Conservation (phyloP, 345 rosid species). For the Aegle marmelos region DNA sequence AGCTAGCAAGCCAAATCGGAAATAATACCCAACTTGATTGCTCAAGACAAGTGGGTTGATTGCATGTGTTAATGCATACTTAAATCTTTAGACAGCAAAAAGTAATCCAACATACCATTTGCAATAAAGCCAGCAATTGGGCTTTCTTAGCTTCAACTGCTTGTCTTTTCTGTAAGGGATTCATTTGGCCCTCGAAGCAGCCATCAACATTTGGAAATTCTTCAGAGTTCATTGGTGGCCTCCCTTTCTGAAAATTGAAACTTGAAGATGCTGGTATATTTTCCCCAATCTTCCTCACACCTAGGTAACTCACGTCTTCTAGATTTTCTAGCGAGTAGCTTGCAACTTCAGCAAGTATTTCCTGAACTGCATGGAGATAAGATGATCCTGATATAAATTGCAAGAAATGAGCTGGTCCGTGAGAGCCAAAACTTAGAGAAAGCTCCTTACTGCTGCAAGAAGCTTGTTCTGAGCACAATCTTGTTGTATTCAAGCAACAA, state of each 20-base stretch:
- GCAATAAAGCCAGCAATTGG: conserved; percentile 62
- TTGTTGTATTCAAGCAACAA: conserved; percentile 30
- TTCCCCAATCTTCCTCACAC: conserved; percentile 24
- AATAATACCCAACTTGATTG: background rate
- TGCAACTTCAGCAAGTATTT: conserved; percentile 79
- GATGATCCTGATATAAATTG: conserved; percentile 56
- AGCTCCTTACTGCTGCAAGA: conserved; percentile 57
- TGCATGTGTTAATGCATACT: background rate
- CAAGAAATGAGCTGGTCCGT: conserved; percentile 34
- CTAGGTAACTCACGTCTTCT: conserved; percentile 34
- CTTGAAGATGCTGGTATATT: conserved; percentile 23
- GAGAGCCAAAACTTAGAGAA: conserved; percentile 39
- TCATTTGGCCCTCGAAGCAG: conserved; percentile 24
- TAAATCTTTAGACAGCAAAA: background rate
- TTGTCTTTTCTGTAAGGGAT: conserved; percentile 25
- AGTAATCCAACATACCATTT: conserved; percentile 56
- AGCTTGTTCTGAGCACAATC: conserved; percentile 48
- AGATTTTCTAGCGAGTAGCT: conserved; percentile 61
- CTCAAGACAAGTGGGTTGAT: background rate
- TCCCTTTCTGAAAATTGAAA: conserved; percentile 16
- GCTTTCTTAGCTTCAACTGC: conserved; percentile 54
- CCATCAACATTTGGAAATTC: conserved; percentile 30
- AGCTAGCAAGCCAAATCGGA: background rate
- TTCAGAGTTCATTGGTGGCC: conserved; percentile 6
- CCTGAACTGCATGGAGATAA: conserved; percentile 74